These are phyloP conservation scores for Spathaspora passalidarum DNA, from an alignment of 805 yeast genomes.

Conservation along the genomic window DNA sequence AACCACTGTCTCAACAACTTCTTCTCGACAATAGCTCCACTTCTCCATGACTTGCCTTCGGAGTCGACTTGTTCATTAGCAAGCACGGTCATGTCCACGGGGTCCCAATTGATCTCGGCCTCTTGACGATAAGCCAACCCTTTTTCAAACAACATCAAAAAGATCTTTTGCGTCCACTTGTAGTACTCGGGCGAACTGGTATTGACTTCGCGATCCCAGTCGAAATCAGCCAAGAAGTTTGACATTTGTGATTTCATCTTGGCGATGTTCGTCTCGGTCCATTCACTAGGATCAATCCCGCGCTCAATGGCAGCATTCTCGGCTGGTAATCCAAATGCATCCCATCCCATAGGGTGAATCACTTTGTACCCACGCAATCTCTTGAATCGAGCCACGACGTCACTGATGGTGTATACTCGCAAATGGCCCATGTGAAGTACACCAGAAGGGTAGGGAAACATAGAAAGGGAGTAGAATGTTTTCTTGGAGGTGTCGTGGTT, in stretches of 20 bases:
- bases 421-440: slow-evolving; percentile 90
- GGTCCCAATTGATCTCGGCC: slow-evolving; percentile 97
- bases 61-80: slow-evolving; percentile 95
- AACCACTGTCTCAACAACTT: slow-evolving; percentile 87
- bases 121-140: slow-evolving; percentile 83
- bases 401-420: slow-evolving; percentile 89
- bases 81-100: slow-evolving; percentile 88
- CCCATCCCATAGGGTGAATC: slow-evolving; percentile 99
- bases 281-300: slow-evolving; percentile 68
- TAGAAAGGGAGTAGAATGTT: slow-evolving; percentile 64
- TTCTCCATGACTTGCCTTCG: slow-evolving; percentile 92
- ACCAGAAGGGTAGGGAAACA: slow-evolving; percentile 98
- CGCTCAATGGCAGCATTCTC: slow-evolving; percentile 96
- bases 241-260: slow-evolving; percentile 85
- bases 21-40: slow-evolving; percentile 93
- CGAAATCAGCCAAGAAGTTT: slow-evolving; percentile 78
- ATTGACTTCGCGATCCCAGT: slow-evolving; percentile 87
- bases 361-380: slow-evolving; percentile 75
- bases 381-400: slow-evolving; percentile 74
- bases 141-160: slow-evolving; percentile 64
- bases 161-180: slow-evolving; percentile 88
- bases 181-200: slow-evolving; percentile 88
- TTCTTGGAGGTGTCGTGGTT: slow-evolving; percentile 3
- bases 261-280: slow-evolving; percentile 81
- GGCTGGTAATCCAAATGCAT: slow-evolving; percentile 97